These are phyloP conservation scores for Ceratopteris richardii DNA, from an alignment of 75 land plant genomes.

Conservation along the genomic window DNA sequence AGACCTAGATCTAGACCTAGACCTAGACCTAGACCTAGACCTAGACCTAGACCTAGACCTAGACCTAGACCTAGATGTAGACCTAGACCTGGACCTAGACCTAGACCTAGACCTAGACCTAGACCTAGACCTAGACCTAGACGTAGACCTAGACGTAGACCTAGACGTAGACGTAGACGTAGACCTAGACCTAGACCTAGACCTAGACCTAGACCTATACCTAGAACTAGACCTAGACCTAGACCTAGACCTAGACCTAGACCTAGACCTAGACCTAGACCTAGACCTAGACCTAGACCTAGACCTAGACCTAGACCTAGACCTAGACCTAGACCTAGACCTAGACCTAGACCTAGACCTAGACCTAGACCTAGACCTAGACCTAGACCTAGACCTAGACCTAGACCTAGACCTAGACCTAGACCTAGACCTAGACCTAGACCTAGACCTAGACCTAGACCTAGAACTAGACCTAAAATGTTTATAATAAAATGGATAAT, in stretches of 20 bases:
- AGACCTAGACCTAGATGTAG: neutral
- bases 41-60: neutral
- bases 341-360: neutral
- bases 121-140: neutral
- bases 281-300: neutral
- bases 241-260: neutral
- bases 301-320: neutral
- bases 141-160: neutral
- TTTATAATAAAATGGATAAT: no score
- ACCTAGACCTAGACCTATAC: no score
- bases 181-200: conserved; percentile 1
- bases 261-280: neutral
- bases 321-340: neutral
- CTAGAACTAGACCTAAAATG: neutral
- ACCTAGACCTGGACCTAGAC: neutral
- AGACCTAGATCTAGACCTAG: neutral
- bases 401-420: neutral
- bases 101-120: neutral
- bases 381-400: neutral
- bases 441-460: neutral
- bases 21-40: neutral
- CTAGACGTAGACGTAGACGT: neutral
- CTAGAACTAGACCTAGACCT: neutral
- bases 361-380: neutral
- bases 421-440: neutral